Base-by-base conservation (phyloP, 2,329 filamentous ascomycete species). In the Hypomyces rosellus region DNA sequence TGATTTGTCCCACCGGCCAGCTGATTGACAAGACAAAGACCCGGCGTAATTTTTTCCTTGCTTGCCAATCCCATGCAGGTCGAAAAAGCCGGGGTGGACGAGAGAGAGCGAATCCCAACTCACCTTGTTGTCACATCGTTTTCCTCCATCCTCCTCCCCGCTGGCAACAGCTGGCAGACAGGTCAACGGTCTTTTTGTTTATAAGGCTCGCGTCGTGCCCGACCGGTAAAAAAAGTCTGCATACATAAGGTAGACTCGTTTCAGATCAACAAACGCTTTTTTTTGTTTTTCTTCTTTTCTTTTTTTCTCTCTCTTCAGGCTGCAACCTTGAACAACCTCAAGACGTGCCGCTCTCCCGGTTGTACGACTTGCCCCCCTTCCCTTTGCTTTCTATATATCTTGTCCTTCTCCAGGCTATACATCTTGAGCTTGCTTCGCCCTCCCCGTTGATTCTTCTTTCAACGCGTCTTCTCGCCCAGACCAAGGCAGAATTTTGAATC, bases 31-130 rank as follows among this genome's bases (percentile, higher is more conserved):
- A 8, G 8, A 7, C 25, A 41, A 37, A 50, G 18, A 36, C 36
- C 48, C 47, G 33, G 40, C 14, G 16, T 15, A 42, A 16, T 40
- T 45, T 44, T 50, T 39, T 48, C 25, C 20, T 20, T 20, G 25
- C 12, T 39, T 42, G 46, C 46, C 46, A 48, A 48, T 48, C 46
- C 47, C 40, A 40, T 49, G 47, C 47, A 18, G 12, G 15, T 33
- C 25, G 11, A 20, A 25, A 37, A 25, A 40, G 47, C 20, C 13
- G 15, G 38, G 46, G 39, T 13, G 48, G 48, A 38, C 40, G 42
- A 50, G 45, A 42, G 25, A 30, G 25, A 30, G 25, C 25, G 25
- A 30, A 30, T 30, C 25, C 25, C 46, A 44, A 25, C 45, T 30
- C 18, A 37, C 41, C 25, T 30, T 30, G 25, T 30, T 30, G 25